These are phyloP conservation scores for Gleditsia sinensis DNA, from an alignment of 306 rosid species.

Conservation along the genomic window DNA sequence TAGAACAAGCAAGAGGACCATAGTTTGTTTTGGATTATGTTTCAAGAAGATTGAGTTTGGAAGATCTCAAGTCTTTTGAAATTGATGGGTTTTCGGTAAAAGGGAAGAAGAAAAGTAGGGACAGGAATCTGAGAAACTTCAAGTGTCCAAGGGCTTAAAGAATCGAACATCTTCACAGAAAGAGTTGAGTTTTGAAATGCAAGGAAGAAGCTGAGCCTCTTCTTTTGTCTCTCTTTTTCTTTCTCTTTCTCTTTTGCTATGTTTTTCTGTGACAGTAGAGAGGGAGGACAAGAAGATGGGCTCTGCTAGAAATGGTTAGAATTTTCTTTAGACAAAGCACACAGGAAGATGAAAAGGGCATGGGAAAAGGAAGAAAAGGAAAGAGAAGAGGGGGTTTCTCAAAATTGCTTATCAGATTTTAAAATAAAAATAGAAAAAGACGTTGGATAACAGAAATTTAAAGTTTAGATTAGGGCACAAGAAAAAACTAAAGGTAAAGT, in stretches of 20 bases:
- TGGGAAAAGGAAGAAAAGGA: conserved; percentile 29
- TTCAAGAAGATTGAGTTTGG: conserved; percentile 54
- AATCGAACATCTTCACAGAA: conserved; percentile 74
- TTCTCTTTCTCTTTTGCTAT: conserved; percentile 44
- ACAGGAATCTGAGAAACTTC: conserved; percentile 65
- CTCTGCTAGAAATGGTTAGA: conserved; percentile 45
- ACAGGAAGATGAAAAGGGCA: conserved; percentile 38
- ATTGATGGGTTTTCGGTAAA: conserved; percentile 43
- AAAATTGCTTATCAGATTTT: conserved; percentile 31
- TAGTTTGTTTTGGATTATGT: conserved; percentile 30
- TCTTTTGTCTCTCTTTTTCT: conserved; percentile 44
- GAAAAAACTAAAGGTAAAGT: conserved; percentile 57
- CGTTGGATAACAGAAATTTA: conserved; percentile 81
- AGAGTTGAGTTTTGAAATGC: conserved; percentile 77
- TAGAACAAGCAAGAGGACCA: conserved; percentile 58
- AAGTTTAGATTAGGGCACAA: conserved; percentile 62
- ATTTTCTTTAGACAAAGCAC: conserved; percentile 63
- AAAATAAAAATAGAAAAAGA: conserved; percentile 38
- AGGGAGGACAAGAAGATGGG: conserved; percentile 48
- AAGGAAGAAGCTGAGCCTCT: conserved; percentile 62
- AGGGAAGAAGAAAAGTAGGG: conserved; percentile 54
- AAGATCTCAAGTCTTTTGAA: conserved; percentile 50
- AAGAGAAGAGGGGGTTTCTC: conserved; percentile 36
- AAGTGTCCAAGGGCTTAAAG: conserved; percentile 52
- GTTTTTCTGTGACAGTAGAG: conserved; percentile 47